Base-by-base conservation (phyloP, 805 yeast species). In the Ogataea zsoltii region DNA sequence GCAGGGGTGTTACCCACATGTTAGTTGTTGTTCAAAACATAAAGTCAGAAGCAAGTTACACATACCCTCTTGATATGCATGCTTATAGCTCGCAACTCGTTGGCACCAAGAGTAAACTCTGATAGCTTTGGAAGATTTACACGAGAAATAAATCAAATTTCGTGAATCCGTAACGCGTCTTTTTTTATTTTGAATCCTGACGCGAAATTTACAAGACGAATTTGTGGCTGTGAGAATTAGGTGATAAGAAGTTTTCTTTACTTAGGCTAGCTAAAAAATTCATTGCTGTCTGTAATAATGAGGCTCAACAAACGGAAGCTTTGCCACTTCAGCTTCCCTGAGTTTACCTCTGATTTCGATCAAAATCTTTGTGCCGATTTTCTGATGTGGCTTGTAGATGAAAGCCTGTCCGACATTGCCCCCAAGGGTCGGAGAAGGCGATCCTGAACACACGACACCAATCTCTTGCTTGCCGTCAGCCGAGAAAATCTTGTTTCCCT, bases 351-450 rank as follows among this genome's bases (percentile, higher is more conserved):
- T 81, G 45, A 92, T 85, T 56, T 88, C 85, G 41, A 91, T 82
- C 45, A 79, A 63, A 19, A 91, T 72, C 44, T 76, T 70, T 5
- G 91, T 81, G 3, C 96, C 97, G 15, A 77, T 70, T 69, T 92
- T 94, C 54, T 79, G 77, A 56, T 71, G 74, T 2, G 79, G 81
- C 58, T 87, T 82, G 50, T 86, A 76, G 21, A 94, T 76, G 67
- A 88, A 94, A 9, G 86, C 96, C 77, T 91, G 97, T 17, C 96
- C 97, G 45, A 94, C 85, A 61, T 94, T 94, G 48, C 78, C 77
- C 25, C 85, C 85, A 44, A 86, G 65, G 16, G 77, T 72, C 58
- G 85, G 75, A 53, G 85, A 71, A 44, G 82, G 70, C 66, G 82
- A 57, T 70, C 88, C 72, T 74, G 98, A 63, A 69, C 82, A 49